Base-by-base conservation (phyloP, 352 stramenopile genomes). In the Pythium inflatum region DNA sequence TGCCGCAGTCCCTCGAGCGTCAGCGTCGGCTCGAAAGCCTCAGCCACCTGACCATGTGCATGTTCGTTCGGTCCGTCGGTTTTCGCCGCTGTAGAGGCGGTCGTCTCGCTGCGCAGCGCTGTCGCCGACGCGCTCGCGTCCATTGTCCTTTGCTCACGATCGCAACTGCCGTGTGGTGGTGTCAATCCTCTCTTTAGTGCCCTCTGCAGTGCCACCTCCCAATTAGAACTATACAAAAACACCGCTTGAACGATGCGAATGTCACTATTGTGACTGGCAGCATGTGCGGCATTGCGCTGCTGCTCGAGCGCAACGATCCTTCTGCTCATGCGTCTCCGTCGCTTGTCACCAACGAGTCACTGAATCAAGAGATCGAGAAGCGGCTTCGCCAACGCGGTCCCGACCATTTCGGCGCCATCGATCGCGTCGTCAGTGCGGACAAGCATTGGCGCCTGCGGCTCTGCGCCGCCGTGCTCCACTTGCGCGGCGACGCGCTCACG, bases 401-500 rank as follows among this genome's bases (percentile, higher is more conserved):
- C 3, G 68, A 83, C 66, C 66, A 79, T 24, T 56, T 73, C 40
- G 61, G 40, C 9, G 28, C 16, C n/a, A 22, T 71, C 30, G 51
- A 73, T 30, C 46, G 22, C 40, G 16, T 33, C 34, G 45, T 60
- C 30, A 28, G 13, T 36, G 16, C 50, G 27, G 57, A 2, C 14
- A 25, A 5, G 27, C 4, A 34, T 4, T 80, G 74, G 71, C 25
- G 24, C 20, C 48, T 97, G 53, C 74, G 77, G 57, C 71, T 98
- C 53, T 74, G 89, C 59, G 87, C 85, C 53, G 89, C 91, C 8
- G 94, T 98, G 55, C 75, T 99, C 60, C 89, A 98, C 75, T 83
- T 99, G 54, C 85, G 95, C 33, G 90, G 94, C 13, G 65, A 82
- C 38, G 36, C 71, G 24, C 22, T 97, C 14, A 77, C 73, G 7